A percentile compares a stretch with the other conserved stretches of the same genome.
phyloP scores from a whole-genome alignment of 306 rosid species.

The Trichosanthes cucumerina region DNA sequence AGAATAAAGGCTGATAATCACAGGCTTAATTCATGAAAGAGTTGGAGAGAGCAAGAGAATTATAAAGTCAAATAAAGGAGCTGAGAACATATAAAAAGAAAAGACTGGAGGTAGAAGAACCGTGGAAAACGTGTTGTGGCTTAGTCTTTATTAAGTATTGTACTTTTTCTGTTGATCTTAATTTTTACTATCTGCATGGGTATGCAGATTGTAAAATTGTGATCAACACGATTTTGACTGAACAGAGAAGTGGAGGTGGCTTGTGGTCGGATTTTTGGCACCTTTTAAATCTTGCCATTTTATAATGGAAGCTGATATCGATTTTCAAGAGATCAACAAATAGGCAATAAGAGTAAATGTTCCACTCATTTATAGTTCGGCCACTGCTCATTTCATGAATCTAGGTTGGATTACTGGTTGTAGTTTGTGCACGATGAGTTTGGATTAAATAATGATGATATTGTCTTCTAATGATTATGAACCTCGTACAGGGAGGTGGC shows the following conservation, averaged over 20 bases:
- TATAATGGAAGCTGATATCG: neutral
- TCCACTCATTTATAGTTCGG: neutral
- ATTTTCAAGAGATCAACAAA: neutral
- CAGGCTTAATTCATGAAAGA: neutral
- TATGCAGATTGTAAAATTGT: slow-evolving; percentile 1
- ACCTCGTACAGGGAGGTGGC: slow-evolving; percentile 53
- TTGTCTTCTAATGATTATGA: slow-evolving; percentile 11
- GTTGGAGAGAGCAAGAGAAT: neutral
- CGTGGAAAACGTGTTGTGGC: neutral
- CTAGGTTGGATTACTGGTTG: neutral
- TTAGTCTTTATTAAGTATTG: neutral
- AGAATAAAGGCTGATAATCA: neutral
- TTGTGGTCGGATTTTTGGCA: neutral
- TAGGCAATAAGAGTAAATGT: neutral
- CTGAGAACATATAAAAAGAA: neutral
- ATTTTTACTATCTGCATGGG: neutral
- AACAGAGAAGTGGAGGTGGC: neutral
- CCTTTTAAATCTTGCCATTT: neutral
- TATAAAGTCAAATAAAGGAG: neutral
- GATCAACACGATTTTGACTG: neutral
- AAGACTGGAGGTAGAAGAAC: neutral
- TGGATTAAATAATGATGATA: slow-evolving; percentile 1
- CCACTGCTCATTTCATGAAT: neutral
- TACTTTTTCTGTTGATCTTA: neutral
- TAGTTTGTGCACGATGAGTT: slow-evolving; percentile 1